A percentile compares a stretch with the other conserved stretches of the same genome.
phyloP scores from a whole-genome alignment of 129 eudicot species.

The Artemisia tridentata region DNA sequence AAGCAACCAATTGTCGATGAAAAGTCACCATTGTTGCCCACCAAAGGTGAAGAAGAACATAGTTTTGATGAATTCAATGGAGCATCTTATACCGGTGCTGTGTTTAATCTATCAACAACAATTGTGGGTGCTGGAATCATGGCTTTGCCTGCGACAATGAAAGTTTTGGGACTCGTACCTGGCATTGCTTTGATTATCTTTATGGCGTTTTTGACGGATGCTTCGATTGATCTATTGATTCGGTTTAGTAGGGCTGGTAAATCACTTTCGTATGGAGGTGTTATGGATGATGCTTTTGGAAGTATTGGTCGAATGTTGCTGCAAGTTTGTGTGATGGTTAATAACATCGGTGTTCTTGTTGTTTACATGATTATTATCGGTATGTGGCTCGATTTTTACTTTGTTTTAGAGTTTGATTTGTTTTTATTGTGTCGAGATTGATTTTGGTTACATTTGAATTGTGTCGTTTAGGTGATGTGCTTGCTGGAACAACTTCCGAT shows the following conservation, averaged over 20 bases:
- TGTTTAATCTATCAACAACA: constrained; percentile 82
- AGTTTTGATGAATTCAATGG: constrained; percentile 90
- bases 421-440: background rate
- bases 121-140: constrained; percentile 97
- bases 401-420: background rate
- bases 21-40: constrained; percentile 80
- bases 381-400: constrained; percentile 17
- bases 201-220: constrained; percentile 74
- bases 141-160: constrained; percentile 97
- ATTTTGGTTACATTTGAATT: constrained; percentile 11
- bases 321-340: constrained; percentile 73
- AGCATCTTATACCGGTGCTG: constrained; percentile 78
- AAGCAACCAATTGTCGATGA: constrained; percentile 60
- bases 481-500: constrained; percentile 79
- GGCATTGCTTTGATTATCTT: constrained; percentile 63
- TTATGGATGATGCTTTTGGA: constrained; percentile 89
- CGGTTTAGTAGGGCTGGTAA: constrained; percentile 68
- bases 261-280: constrained; percentile 68
- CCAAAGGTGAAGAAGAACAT: constrained; percentile 56
- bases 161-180: constrained; percentile 74
- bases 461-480: constrained; percentile 69
- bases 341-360: constrained; percentile 76
- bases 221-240: constrained; percentile 70
- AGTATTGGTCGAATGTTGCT: constrained; percentile 69
- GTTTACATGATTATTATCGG: constrained; percentile 96